Evolutionary conservation across 768 basidiomycete genomes (phyloP).

Genomic region (Termitomyces sp.): DNA sequence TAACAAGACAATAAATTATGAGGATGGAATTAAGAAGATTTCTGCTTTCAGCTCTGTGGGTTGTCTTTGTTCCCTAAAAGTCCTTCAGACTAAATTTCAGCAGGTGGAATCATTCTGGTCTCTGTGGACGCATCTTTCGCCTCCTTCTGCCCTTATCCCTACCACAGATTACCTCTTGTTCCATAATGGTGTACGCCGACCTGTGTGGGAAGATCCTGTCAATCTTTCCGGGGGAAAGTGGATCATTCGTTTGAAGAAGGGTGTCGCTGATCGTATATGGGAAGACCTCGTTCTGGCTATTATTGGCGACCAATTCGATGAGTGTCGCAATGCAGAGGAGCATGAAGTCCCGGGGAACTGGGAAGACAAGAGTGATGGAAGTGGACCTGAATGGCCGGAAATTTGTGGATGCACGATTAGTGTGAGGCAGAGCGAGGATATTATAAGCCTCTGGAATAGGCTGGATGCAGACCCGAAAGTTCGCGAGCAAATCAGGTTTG

Average conservation of each 20-base stretch:
- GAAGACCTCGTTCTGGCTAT: constrained; percentile 84
- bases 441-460: constrained; percentile 89
- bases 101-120: constrained; percentile 97
- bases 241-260: constrained; percentile 90
- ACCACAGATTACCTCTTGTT: constrained; percentile 96
- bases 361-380: constrained; percentile 31
- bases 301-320: constrained; percentile 87
- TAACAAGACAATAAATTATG: constrained; percentile 86
- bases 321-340: constrained; percentile 37
- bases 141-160: constrained; percentile 77
- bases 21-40: constrained; percentile 92
- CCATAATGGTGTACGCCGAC: constrained; percentile 76
- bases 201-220: constrained; percentile 94
- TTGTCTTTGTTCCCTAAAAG: constrained; percentile 8
- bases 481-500: constrained; percentile 79
- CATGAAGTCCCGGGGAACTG: constrained; percentile 22
- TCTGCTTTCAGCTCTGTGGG: constrained; percentile 83
- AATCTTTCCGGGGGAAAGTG: constrained; percentile 89
- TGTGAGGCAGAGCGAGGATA: constrained; percentile 90
- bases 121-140: constrained; percentile 84
- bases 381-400: constrained; percentile 56
- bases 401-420: constrained; percentile 96
- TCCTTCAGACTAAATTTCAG: constrained; percentile 5
- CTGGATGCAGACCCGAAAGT: constrained; percentile 71
- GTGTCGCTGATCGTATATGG: constrained; percentile 86